Evolutionary conservation across 768 basidiomycete genomes (phyloP).

Genomic region (Thelephora aurantiotincta): DNA sequence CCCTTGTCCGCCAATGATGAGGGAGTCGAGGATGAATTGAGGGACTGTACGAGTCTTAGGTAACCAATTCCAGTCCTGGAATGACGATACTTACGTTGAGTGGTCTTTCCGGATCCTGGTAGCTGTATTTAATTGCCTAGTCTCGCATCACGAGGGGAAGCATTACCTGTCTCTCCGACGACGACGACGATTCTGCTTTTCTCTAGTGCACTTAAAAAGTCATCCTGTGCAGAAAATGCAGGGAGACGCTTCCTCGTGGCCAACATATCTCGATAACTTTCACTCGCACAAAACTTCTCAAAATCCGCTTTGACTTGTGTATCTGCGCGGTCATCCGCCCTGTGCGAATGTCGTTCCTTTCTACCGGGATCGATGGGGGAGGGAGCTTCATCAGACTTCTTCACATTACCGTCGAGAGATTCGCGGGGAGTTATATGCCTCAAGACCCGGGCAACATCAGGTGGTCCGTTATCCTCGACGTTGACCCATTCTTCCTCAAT

Average conservation of each 20-base stretch:
- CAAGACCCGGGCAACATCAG: conserved; percentile 57
- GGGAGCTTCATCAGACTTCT: conserved; percentile 2
- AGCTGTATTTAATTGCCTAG: conserved; percentile 1
- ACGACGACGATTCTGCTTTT: conserved; percentile 62
- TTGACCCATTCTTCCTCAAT: conserved; percentile 59
- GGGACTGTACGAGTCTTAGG: conserved; percentile 37
- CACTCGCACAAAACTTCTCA: conserved; percentile 25
- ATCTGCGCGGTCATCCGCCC: conserved; percentile 30
- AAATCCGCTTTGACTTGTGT: conserved; percentile 39
- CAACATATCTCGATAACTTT: conserved; percentile 44
- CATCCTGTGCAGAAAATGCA: conserved; percentile 52
- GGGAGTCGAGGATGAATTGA: conserved; percentile 78
- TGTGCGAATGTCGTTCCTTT: conserved; percentile 10
- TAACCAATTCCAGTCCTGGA: not conserved
- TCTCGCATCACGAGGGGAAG: not conserved
- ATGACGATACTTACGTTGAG: conserved; percentile 40
- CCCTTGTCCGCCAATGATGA: conserved; percentile 48
- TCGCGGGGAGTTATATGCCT: conserved; percentile 34
- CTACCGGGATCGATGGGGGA: conserved; percentile 2
- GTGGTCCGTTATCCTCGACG: conserved; percentile 58
- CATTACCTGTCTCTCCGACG: conserved; percentile 76
- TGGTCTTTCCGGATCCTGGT: conserved; percentile 83
- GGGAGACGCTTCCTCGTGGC: conserved; percentile 49
- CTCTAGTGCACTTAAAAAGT: conserved; percentile 46
- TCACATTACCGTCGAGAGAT: not conserved